phyloP scores from a whole-genome alignment of 352 stramenopile species.

The Phytophthora agathidicida region DNA sequence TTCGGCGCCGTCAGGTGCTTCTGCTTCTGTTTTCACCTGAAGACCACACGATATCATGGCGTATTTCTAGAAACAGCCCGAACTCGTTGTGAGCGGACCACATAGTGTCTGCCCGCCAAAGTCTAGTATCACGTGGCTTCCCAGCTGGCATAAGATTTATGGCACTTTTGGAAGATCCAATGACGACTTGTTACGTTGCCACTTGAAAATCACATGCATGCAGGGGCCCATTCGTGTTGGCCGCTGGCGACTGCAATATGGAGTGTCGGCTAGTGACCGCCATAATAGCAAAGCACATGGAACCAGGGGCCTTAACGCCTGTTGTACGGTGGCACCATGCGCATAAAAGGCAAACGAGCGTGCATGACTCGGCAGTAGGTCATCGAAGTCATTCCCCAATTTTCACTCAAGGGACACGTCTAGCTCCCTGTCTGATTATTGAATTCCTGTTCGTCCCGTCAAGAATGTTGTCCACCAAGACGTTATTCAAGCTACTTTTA shows the following conservation, averaged over 20 bases:
- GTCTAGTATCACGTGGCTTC: background rate
- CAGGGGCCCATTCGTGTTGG: conserved; percentile 4
- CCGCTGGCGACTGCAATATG: conserved; percentile 1
- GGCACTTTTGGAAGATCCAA: conserved; percentile 4
- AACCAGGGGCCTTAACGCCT: background rate
- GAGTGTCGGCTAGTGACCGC: background rate
- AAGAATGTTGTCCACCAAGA: conserved; percentile 19
- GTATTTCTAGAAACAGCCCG: conserved; percentile 3
- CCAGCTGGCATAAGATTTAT: conserved; percentile 13
- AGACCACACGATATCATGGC: background rate
- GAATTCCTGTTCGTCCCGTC: background rate
- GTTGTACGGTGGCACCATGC: background rate
- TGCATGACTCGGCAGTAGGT: too few species aligned
- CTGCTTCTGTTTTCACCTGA: too few species aligned
- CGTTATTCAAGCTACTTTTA: conserved; percentile 10
- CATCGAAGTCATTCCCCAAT: conserved; percentile 20
- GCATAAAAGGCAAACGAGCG: too few species aligned
- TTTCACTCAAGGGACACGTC: conserved; percentile 2
- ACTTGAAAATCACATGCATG: background rate
- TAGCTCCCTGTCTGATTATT: conserved; percentile 1
- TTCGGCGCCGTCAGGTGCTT: too few species aligned
- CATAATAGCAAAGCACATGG: background rate
- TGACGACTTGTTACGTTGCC: background rate
- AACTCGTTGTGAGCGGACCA: too few species aligned
- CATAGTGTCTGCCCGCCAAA: too few species aligned